phyloP scores from a whole-genome alignment of 495 filamentous ascomycete genomes.

The Bombardia bombarda region DNA sequence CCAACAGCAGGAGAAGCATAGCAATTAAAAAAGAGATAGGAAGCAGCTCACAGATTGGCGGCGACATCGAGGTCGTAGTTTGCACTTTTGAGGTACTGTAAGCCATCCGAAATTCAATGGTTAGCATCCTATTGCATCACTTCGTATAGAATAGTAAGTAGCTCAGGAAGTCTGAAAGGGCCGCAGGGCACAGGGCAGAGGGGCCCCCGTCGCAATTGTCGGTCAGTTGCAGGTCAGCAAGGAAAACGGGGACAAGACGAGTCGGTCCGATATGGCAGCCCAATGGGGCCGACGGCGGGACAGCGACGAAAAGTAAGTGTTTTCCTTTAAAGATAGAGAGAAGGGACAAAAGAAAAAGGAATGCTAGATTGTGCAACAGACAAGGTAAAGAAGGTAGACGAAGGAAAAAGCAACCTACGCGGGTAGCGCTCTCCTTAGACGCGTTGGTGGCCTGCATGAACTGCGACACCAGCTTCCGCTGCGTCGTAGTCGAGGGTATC shows the following conservation, averaged over 20 bases:
- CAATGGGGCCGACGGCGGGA: not conserved
- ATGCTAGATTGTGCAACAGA: not conserved
- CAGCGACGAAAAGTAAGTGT: not conserved
- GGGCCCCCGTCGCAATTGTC: too few relatives aligned
- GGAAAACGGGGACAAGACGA: not conserved
- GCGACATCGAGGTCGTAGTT: constrained; percentile 44
- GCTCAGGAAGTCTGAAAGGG: too few relatives aligned
- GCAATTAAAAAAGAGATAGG: not conserved
- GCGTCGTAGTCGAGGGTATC: constrained; percentile 24
- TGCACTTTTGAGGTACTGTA: constrained; percentile 32
- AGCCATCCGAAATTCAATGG: constrained; percentile 5
- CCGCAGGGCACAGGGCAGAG: too few relatives aligned
- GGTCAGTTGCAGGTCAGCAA: too few relatives aligned
- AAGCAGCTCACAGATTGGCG: constrained; percentile 38
- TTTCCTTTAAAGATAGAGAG: too few relatives aligned
- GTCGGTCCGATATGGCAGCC: not conserved
- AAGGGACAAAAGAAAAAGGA: not conserved
- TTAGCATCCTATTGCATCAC: not conserved
- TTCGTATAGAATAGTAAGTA: too few relatives aligned
- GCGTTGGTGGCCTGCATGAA: constrained; percentile 48
- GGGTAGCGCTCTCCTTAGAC: constrained; percentile 41
- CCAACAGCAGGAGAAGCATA: not conserved
- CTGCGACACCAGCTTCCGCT: constrained; percentile 43
- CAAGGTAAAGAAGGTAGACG: not conserved
- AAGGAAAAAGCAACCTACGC: constrained; percentile 28